phyloP scores from a whole-genome alignment of 208 protist species.

The Balamuthia mandrillaris region DNA sequence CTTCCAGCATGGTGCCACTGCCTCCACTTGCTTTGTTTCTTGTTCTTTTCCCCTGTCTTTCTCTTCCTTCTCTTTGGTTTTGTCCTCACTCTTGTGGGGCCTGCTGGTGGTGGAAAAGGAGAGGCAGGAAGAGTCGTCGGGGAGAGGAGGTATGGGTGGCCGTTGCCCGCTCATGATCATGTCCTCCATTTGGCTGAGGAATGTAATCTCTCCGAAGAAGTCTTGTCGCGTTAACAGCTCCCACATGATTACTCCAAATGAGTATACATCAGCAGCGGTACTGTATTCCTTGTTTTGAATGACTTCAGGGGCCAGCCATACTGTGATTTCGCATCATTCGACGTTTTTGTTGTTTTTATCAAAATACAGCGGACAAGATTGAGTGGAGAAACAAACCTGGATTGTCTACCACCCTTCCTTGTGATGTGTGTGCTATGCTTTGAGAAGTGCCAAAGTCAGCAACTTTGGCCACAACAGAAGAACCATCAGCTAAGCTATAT shows the following conservation, averaged over 20 bases:
- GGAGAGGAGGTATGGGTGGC: too few species aligned
- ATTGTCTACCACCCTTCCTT: background rate
- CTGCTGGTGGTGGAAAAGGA: too few species aligned
- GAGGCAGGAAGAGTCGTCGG: too few species aligned
- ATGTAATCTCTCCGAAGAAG: slow-evolving; percentile 43
- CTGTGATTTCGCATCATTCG: background rate
- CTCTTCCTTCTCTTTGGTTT: too few species aligned
- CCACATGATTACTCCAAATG: slow-evolving; percentile 32
- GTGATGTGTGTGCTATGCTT: background rate
- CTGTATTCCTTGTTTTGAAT: background rate
- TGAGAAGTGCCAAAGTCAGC: background rate
- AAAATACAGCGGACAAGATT: too few species aligned
- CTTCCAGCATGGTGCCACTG: too few species aligned
- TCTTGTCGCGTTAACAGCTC: slow-evolving; percentile 5
- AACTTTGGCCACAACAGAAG: background rate
- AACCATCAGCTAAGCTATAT: too few species aligned
- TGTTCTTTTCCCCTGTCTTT: too few species aligned
- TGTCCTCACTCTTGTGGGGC: too few species aligned
- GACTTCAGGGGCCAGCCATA: slow-evolving; percentile 5
- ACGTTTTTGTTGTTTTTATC: too few species aligned
- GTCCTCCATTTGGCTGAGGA: background rate
- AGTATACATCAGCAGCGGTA: background rate
- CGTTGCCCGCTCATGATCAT: too few species aligned
- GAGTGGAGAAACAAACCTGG: background rate
- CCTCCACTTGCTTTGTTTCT: too few species aligned